A percentile compares a stretch with the other conserved stretches of the same genome.
Conservation (phyloP, 257 asterid species). For the Solanum sitiens region DNA sequence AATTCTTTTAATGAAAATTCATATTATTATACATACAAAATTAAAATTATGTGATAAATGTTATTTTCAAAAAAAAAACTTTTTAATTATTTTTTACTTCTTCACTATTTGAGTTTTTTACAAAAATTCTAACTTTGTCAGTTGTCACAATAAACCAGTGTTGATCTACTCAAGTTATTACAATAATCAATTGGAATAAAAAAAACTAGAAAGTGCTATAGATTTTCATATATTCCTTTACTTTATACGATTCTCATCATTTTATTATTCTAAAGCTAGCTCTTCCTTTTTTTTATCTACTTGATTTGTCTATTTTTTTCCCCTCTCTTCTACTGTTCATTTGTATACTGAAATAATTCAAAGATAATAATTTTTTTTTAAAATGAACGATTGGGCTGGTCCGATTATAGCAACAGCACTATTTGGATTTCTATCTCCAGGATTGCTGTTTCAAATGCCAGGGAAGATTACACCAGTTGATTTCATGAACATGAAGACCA, state of each 20-base stretch:
- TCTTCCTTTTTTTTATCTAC: background rate
- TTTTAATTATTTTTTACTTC: background rate
- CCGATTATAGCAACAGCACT: constrained; percentile 59
- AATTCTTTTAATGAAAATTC: no score
- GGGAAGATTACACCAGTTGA: constrained; percentile 65
- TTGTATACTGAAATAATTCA: background rate
- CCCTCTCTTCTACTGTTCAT: background rate
- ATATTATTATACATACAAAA: no score
- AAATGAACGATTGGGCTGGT: constrained; percentile 74
- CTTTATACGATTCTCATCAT: background rate
- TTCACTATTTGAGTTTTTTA: background rate
- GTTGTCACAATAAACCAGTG: background rate
- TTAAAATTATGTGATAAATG: no score
- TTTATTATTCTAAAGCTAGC: background rate
- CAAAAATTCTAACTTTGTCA: background rate
- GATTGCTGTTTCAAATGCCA: constrained; percentile 67
- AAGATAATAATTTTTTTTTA: background rate
- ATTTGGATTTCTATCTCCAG: constrained; percentile 60
- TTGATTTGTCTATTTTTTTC: background rate
- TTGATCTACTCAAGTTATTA: background rate
- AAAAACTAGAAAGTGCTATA: background rate
- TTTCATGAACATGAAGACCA: constrained; percentile 81
- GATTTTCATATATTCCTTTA: background rate
- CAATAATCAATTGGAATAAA: background rate
- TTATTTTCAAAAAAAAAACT: background rate